A percentile compares a stretch with the other conserved stretches of the same genome.
phyloP scores from a whole-genome alignment of 768 basidiomycete species.

The Strobilomyces echinocephalus region DNA sequence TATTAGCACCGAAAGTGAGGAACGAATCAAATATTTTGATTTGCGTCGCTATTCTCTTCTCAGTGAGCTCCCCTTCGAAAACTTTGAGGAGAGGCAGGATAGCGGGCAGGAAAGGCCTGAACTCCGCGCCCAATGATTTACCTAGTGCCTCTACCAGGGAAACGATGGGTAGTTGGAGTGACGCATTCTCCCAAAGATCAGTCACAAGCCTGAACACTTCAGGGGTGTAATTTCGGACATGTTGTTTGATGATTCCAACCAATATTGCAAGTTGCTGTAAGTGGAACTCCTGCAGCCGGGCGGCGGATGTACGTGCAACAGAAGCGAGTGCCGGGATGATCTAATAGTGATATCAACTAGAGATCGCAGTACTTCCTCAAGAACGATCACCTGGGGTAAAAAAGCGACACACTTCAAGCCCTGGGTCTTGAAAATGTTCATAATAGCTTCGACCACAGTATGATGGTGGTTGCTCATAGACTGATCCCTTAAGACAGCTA shows the following conservation, averaged over 20 bases:
- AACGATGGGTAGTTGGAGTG: conserved; percentile 87
- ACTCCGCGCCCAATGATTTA: conserved; percentile 91
- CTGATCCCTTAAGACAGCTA: conserved; percentile 85
- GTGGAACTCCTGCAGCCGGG: conserved; percentile 87
- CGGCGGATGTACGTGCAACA: conserved; percentile 80
- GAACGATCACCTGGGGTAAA: conserved; percentile 69
- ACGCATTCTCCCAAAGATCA: conserved; percentile 83
- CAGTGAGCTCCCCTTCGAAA: conserved; percentile 82
- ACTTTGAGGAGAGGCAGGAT: conserved; percentile 87
- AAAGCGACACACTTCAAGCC: conserved; percentile 95
- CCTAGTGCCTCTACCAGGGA: conserved; percentile 89
- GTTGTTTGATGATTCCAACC: conserved; percentile 94
- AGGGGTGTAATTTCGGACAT: conserved; percentile 86
- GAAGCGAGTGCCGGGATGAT: conserved; percentile 93
- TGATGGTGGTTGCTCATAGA: conserved; percentile 84
- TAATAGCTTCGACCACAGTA: conserved; percentile 93
- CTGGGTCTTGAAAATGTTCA: conserved; percentile 98
- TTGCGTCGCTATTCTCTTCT: conserved; percentile 72
- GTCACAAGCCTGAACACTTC: conserved; percentile 81
- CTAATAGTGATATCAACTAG: conserved; percentile 33
- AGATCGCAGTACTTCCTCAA: neutral
- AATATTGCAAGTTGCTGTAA: conserved; percentile 94
- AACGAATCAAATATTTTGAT: conserved; percentile 94
- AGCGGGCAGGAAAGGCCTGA: conserved; percentile 90
- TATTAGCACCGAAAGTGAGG: conserved; percentile 90